Evolutionary conservation across 1,284 basidiomycete genomes (phyloP), one percentile per base, ranked within the genome.

Genomic region (Thelephora terrestris): DNA sequence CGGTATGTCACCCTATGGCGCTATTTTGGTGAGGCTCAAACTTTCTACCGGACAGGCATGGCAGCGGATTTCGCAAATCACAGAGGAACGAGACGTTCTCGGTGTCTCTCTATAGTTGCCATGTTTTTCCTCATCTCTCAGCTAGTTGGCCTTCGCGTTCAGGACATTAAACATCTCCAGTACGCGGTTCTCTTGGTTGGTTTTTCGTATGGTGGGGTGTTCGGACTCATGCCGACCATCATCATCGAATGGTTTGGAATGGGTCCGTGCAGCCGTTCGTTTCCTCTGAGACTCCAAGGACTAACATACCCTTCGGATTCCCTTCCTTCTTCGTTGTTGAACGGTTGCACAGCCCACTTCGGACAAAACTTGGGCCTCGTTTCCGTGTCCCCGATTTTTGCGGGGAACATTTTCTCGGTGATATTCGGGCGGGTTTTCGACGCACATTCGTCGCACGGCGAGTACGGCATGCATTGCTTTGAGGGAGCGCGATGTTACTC

Each of bases 321-420:
- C 29, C 29, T 10, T 14, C 9, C 12, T 14, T 14, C 29, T 3
- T 12, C 29, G 12, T 32, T 12, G 29, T 3, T 10, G 29, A 32
- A 32, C 9, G 7, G 29, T 32, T 32, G 14, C 29, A 32, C 52
- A 82, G 80, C 68, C 14, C 82, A 84, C 57, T 81, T 89, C 57
- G 81, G 80, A 3, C 82, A 91, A 66, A 95, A 94, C 63, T 93
- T 82, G 82, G 92, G 92, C n/a, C 88, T 78, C 59, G 73, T 86
- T 24, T 79, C 78, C 6, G 65, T 92, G 17, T 77, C 85, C 0
- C 90, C 92, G 1, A 74, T 91, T 49, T 44, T 92, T 2, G 87
- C 85, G 6, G 87, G 87, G 0, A 95, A 94, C 66, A 46, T 91
- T 1, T 90, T 93, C 65, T 91, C 90, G 36, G 59, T 94, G 36